Evolutionary conservation across 768 basidiomycete species (phyloP).

Genomic region (Hysterangium stoloniferum): DNA sequence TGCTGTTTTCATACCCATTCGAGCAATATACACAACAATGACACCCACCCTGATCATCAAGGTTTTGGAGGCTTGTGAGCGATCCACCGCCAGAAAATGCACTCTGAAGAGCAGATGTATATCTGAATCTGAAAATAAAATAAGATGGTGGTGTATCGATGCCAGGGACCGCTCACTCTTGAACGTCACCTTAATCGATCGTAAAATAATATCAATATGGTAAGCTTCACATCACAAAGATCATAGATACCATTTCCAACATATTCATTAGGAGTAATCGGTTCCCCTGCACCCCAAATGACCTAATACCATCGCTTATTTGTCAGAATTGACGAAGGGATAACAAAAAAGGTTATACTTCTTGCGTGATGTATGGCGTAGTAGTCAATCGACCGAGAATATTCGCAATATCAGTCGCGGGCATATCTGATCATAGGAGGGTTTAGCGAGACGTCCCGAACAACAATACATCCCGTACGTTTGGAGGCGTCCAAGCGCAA

Average conservation of each 20-base stretch:
- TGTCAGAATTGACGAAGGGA: not conserved
- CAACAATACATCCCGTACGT: conserved; percentile 29
- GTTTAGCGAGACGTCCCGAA: not conserved
- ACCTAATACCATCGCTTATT: conserved; percentile 10
- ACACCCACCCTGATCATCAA: conserved; percentile 40
- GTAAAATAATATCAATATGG: not conserved
- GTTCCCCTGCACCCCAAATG: conserved; percentile 40
- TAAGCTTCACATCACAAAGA: not conserved
- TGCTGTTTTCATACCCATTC: not conserved
- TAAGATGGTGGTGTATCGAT: too few species aligned
- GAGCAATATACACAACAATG: not conserved
- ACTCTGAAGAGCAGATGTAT: conserved; percentile 41
- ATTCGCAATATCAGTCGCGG: conserved; percentile 43
- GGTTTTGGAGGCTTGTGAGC: conserved; percentile 43
- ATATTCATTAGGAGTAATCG: conserved; percentile 50
- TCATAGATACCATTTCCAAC: conserved; percentile 29
- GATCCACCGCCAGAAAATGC: conserved; percentile 41
- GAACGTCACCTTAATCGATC: conserved; percentile 38
- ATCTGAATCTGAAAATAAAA: conserved; percentile 39
- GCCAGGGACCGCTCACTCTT: conserved; percentile 38
- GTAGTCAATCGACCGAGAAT: conserved; percentile 38
- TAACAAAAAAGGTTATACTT: conserved; percentile 19
- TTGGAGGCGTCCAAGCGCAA: conserved; percentile 60
- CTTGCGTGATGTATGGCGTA: conserved; percentile 55
- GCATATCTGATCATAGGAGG: conserved; percentile 37